A percentile compares a stretch with the other conserved stretches of the same genome.
phyloP scores from a whole-genome alignment of 1,139 yeast genomes.

The Casaregolazyma suthepensis region DNA sequence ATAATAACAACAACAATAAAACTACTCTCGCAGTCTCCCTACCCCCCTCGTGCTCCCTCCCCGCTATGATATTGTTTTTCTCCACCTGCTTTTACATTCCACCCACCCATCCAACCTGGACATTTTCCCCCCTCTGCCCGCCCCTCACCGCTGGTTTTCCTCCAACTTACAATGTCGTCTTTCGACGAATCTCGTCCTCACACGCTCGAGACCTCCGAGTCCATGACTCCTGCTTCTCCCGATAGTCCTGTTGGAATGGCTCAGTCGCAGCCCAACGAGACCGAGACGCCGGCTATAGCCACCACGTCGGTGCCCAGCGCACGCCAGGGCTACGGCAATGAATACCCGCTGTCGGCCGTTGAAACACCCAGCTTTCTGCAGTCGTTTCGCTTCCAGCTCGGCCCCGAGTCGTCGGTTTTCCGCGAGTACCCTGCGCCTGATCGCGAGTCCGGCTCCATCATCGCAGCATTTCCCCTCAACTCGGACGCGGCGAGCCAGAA shows the following conservation, averaged over 20 bases:
- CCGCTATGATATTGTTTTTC: background rate
- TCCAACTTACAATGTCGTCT: background rate
- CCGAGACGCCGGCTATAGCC: background rate
- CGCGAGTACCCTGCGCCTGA: conserved; percentile 16
- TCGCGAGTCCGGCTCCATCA: conserved; percentile 4
- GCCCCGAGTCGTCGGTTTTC: conserved; percentile 20
- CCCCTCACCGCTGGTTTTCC: background rate
- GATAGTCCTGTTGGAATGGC: background rate
- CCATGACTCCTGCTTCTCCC: background rate
- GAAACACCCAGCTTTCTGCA: conserved; percentile 30
- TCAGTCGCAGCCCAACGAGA: background rate
- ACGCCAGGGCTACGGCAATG: background rate
- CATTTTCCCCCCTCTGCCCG: background rate
- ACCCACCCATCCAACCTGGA: background rate
- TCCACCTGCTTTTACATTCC: background rate
- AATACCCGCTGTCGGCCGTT: conserved; percentile 27
- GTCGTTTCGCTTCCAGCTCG: conserved; percentile 25
- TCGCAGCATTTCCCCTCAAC: conserved; percentile 7
- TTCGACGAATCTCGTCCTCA: background rate
- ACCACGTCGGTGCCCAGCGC: background rate
- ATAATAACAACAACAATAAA: no score
- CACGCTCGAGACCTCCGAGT: background rate
- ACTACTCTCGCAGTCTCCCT: no score
- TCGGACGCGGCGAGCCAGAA: background rate
- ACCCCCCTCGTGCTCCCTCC: no score